Percentiles rank a stretch among this genome's conserved stretches.
These are phyloP conservation scores for Prillingera fragicola DNA, from an alignment of 1,284 basidiomycete species.

Conservation along the genomic window DNA sequence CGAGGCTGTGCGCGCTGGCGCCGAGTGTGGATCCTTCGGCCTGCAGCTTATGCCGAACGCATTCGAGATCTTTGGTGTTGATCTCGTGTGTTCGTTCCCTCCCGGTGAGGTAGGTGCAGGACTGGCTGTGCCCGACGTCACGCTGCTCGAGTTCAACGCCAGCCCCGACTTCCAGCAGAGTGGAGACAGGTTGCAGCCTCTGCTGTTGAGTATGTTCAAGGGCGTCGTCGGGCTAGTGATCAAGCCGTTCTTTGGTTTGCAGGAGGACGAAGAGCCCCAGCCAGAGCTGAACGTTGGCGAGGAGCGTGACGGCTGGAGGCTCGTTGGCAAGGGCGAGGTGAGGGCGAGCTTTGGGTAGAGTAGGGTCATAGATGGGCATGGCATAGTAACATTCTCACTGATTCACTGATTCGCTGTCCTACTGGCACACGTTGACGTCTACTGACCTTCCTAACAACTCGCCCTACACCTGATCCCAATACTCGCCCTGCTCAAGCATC, in stretches of 20 bases:
- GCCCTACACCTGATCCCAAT: too few species aligned
- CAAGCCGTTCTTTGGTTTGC: slow-evolving; percentile 54
- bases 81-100: slow-evolving; percentile 70
- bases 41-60: slow-evolving; percentile 76
- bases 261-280: slow-evolving; percentile 10
- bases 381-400: too few species aligned
- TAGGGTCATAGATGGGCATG: not conserved
- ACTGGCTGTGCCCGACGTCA: slow-evolving; percentile 56
- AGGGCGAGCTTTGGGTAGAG: slow-evolving; percentile 20
- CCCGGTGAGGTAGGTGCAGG: not conserved
- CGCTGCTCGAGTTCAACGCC: slow-evolving; percentile 85
- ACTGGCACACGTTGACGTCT: too few species aligned
- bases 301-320: slow-evolving; percentile 39
- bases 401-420: too few species aligned
- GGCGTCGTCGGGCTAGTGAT: slow-evolving; percentile 66
- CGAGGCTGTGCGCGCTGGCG: slow-evolving; percentile 78
- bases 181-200: slow-evolving; percentile 66
- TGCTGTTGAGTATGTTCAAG: slow-evolving; percentile 74
- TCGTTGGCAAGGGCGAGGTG: slow-evolving; percentile 42
- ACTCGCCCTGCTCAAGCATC: too few species aligned
- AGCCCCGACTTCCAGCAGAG: slow-evolving; percentile 95
- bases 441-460: too few species aligned
- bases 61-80: slow-evolving; percentile 90
- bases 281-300: slow-evolving; percentile 30
- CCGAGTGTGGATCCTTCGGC: slow-evolving; percentile 57